These are phyloP conservation scores for Diplosphaera chodatii DNA, from an alignment of 139 green algal genomes.

Conservation along the genomic window DNA sequence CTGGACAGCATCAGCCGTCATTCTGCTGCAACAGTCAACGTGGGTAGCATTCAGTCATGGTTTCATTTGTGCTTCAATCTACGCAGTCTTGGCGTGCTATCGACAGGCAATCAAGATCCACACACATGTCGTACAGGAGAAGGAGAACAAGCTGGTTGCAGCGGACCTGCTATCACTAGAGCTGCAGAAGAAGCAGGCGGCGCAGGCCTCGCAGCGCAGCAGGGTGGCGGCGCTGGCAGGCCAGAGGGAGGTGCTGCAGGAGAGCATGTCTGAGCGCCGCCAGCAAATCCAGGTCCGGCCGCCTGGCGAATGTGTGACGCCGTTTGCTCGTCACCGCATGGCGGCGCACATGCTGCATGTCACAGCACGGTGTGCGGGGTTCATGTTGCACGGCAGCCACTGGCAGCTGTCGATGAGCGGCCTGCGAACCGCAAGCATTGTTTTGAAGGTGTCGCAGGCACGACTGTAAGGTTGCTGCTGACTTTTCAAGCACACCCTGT, in stretches of 20 bases:
- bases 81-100: no score
- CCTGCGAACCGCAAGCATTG: no score
- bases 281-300: constrained; percentile 59
- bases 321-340: neutral
- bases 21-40: constrained; percentile 16
- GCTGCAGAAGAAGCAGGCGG: constrained; percentile 56
- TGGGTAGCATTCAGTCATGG: no score
- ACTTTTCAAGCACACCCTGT: no score
- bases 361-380: neutral
- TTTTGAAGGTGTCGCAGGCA: no score
- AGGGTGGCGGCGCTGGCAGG: constrained; percentile 73
- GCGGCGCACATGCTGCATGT: neutral
- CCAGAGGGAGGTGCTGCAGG: constrained; percentile 62
- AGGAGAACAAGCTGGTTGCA: constrained; percentile 77
- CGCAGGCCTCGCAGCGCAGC: constrained; percentile 50
- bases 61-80: no score
- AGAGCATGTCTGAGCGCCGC: constrained; percentile 70
- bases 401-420: no score
- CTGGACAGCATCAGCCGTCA: neutral
- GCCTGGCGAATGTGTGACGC: neutral
- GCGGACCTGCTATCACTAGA: constrained; percentile 76
- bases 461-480: neutral
- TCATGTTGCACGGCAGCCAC: neutral
- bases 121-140: constrained; percentile 31
- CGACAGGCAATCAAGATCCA: no score